Percentiles rank a stretch among this genome's conserved stretches.
Evolutionary conservation across 306 rosid genomes (phyloP).

Genomic region (Cucumis hystrix): DNA sequence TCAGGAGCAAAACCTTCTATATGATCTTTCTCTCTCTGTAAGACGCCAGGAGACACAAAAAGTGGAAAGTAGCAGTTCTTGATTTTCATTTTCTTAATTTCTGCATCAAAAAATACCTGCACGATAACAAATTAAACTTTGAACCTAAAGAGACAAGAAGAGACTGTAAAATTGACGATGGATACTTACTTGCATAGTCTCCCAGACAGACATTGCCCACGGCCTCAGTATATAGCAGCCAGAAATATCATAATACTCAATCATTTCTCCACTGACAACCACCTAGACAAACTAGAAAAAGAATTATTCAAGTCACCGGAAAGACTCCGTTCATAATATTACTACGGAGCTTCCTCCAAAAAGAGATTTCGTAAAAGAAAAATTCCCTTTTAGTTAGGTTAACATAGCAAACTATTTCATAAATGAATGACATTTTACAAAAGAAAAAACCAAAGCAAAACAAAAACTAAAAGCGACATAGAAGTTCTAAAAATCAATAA

Average conservation of each 20-base stretch:
- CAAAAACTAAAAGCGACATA: neutral
- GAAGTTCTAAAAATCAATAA: too few species aligned
- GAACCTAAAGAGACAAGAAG: neutral
- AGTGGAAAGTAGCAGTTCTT: slow-evolving; percentile 89
- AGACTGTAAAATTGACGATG: neutral
- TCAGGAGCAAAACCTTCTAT: slow-evolving; percentile 96
- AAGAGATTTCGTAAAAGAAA: neutral
- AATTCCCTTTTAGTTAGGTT: neutral
- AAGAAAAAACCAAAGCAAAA: too few species aligned
- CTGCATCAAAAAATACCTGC: slow-evolving; percentile 79
- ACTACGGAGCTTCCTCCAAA: neutral
- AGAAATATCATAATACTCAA: slow-evolving; percentile 88
- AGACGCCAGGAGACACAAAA: slow-evolving; percentile 68
- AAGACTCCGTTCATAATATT: neutral
- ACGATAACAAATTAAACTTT: slow-evolving; percentile 1
- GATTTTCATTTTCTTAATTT: slow-evolving; percentile 84
- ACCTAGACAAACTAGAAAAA: slow-evolving; percentile 33
- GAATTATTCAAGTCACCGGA: neutral
- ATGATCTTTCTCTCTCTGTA: slow-evolving; percentile 91
- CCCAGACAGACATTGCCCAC: slow-evolving; percentile 90
- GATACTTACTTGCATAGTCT: slow-evolving; percentile 67
- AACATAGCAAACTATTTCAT: neutral
- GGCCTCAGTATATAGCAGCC: slow-evolving; percentile 95
- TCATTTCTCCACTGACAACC: slow-evolving; percentile 86
- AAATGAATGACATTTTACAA: neutral